Base-by-base conservation (phyloP, 129 eudicot species). In the Sambucus nigra region DNA sequence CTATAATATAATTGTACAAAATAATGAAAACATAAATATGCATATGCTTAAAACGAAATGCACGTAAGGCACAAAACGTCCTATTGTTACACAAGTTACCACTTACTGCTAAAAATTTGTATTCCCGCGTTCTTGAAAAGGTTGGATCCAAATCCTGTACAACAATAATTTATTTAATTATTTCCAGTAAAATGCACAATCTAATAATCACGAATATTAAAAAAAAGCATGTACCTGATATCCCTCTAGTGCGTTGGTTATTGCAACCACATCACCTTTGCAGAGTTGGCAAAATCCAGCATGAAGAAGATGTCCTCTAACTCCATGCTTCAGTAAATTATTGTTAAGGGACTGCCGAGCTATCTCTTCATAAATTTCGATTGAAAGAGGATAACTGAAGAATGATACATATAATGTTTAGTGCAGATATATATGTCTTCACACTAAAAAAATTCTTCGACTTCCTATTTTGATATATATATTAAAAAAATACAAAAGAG, bases 81-180 rank as follows among this genome's bases (percentile, higher is more conserved):
- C 38, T 24, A 19, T 14, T 14, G 38, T 25, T 22, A 13, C 13
- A 41, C 18, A 25, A 40, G 51, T 20, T 9, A 40, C 45, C 29
- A 63, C 84, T 48, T 61, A 82, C 85, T 21, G 74, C 61, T 25
- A 82, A 62, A 27, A 82, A 47, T 64, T 57, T 71, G 77, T 42
- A 82, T 42, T 82, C 92, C 3, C 86, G 82, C 12, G 85, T 77
- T 68, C 91, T 64, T 20, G 91, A 74, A 56, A 82, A 82, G 5
- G 85, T 73, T 1, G 91, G 91, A 68, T 82, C 89, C 65, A 81
- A 26, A 51, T 76, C 89, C 84, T 80, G 72, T 53, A 60, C n/a
- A 33, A 25, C 15, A 47, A 54, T 26, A 42, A 40, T 4, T 1
- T 1, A 0, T 13, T 42, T 20, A 42, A 9, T 5, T 41, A 27